Evolutionary conservation across 148 eudicot genomes (phyloP).

Genomic region (Amaranthus palmeri): DNA sequence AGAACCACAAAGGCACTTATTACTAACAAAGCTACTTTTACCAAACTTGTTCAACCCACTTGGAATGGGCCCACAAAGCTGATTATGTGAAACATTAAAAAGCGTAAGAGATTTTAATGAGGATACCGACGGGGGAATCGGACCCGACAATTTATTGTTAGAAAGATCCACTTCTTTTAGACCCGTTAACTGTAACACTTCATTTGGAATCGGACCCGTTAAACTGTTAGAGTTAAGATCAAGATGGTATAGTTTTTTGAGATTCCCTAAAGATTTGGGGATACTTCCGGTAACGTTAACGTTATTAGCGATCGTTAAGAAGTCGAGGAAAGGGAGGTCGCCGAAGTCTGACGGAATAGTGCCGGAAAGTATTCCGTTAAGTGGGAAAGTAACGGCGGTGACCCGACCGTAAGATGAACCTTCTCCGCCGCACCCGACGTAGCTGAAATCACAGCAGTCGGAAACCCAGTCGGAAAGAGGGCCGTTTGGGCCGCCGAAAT

Average conservation of each 20-base stretch:
- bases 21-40: constrained; percentile 29
- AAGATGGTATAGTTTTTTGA: constrained; percentile 22
- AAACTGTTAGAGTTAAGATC: constrained; percentile 28
- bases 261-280: not conserved
- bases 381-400: constrained; percentile 13
- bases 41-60: constrained; percentile 29
- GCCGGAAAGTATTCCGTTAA: constrained; percentile 14
- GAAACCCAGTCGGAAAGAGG: constrained; percentile 29
- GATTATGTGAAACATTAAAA: constrained; percentile 45
- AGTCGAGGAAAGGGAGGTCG: constrained; percentile 35
- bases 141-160: too few relatives aligned
- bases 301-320: constrained; percentile 19
- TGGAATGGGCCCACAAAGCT: constrained; percentile 52
- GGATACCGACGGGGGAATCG: too few relatives aligned
- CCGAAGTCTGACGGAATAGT: constrained; percentile 31
- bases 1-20: constrained; percentile 53
- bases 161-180: too few relatives aligned
- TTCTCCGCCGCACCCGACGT: constrained; percentile 5
- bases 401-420: constrained; percentile 13
- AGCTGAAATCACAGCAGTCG: constrained; percentile 29
- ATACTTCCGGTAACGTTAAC: constrained; percentile 40
- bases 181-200: too few relatives aligned
- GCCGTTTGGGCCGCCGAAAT: constrained; percentile 10
- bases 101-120: too few relatives aligned
- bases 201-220: constrained; percentile 31